A percentile compares a stretch with the other conserved stretches of the same genome.
Evolutionary conservation across 305 asterid genomes (phyloP).

Genomic region (Salvia sclarea): DNA sequence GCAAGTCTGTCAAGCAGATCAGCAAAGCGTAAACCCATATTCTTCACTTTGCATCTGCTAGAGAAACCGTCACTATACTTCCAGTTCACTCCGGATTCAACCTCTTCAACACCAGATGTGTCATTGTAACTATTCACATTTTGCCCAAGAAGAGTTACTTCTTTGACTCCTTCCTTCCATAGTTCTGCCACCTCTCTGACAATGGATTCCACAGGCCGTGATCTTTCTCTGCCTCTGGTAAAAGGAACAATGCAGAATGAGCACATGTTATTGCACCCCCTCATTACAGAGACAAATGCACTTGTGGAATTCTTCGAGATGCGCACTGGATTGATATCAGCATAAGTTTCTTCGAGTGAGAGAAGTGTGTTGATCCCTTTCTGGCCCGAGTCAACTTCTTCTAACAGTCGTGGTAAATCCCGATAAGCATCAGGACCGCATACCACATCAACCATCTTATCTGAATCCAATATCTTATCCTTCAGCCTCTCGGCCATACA

Average conservation of each 20-base stretch:
- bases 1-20: slow-evolving; percentile 88
- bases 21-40: slow-evolving; percentile 87
- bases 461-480: slow-evolving; percentile 92
- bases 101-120: slow-evolving; percentile 63
- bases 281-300: slow-evolving; percentile 97
- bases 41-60: slow-evolving; percentile 71
- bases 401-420: slow-evolving; percentile 86
- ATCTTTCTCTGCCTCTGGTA: slow-evolving; percentile 94
- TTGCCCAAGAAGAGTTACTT: slow-evolving; percentile 95
- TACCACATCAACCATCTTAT: slow-evolving; percentile 98
- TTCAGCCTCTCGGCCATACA: slow-evolving; percentile 99
- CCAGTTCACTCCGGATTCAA: slow-evolving; percentile 77
- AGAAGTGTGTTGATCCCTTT: slow-evolving; percentile 96
- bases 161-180: slow-evolving; percentile 88
- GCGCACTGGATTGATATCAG: slow-evolving; percentile 94
- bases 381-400: slow-evolving; percentile 94
- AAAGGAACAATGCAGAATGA: slow-evolving; percentile 98
- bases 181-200: slow-evolving; percentile 94
- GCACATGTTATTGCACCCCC: slow-evolving; percentile 99
- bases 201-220: slow-evolving; percentile 90
- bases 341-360: slow-evolving; percentile 96
- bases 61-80: slow-evolving; percentile 88
- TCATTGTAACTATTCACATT: slow-evolving; percentile 96
- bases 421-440: slow-evolving; percentile 98
- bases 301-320: slow-evolving; percentile 81